Conservation (phyloP, 805 yeast genomes). For the Lipomyces spencermartinsiae region DNA sequence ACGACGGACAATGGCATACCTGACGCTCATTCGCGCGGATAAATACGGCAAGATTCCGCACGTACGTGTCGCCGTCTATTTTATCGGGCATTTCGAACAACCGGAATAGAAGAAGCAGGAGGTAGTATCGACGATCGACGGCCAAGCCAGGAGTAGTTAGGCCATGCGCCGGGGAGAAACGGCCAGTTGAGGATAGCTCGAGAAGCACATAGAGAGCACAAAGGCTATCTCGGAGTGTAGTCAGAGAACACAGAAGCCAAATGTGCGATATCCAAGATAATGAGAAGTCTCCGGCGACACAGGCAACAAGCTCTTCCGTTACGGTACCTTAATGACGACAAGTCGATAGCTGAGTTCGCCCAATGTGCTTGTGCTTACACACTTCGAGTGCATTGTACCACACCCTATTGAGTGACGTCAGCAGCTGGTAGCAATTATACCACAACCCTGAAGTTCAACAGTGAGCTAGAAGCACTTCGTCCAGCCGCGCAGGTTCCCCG, state of each 20-base stretch:
- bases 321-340: too few relatives aligned
- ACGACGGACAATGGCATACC: slow-evolving; percentile 30
- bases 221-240: neutral
- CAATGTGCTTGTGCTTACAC: neutral
- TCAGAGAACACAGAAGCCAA: neutral
- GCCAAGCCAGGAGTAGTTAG: neutral
- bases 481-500: slow-evolving; percentile 3
- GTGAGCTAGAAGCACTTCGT: neutral
- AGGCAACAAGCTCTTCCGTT: too few relatives aligned
- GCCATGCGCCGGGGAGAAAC: neutral
- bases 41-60: slow-evolving; percentile 42
- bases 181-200: neutral
- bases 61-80: slow-evolving; percentile 41
- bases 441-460: neutral
- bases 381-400: neutral
- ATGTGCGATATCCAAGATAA: neutral
- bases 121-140: neutral
- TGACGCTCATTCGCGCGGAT: slow-evolving; percentile 43
- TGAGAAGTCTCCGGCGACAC: too few relatives aligned
- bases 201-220: slow-evolving; percentile 3
- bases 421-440: neutral
- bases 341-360: too few relatives aligned
- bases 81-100: slow-evolving; percentile 30
- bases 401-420: neutral
- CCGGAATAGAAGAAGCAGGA: neutral